Evolutionary conservation across 139 green algal species (phyloP).

Genomic region (Ulvella scutata): DNA sequence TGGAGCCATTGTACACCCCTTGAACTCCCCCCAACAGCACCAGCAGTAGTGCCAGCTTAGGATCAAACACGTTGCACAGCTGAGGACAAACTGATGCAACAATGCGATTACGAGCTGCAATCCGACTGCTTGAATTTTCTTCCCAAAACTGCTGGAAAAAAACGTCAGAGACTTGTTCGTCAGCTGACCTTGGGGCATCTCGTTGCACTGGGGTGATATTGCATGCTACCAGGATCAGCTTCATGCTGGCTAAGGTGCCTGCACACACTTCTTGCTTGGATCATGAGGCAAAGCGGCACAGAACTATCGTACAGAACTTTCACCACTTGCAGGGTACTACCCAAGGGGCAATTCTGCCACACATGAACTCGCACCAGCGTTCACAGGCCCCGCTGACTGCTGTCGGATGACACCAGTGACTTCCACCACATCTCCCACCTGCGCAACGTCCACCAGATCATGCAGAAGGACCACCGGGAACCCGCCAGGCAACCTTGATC

Average conservation of each 20-base stretch:
- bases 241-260: background rate
- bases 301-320: no score
- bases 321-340: slow-evolving; percentile 12
- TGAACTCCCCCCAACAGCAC: slow-evolving; percentile 61
- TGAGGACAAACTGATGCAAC: slow-evolving; percentile 56
- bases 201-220: background rate
- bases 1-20: slow-evolving; percentile 16
- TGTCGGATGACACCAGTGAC: slow-evolving; percentile 52
- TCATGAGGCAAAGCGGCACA: no score
- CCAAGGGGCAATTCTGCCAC: slow-evolving; percentile 45
- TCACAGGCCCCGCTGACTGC: slow-evolving; percentile 31
- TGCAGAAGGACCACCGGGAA: slow-evolving; percentile 53
- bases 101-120: slow-evolving; percentile 50
- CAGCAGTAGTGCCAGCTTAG: slow-evolving; percentile 64
- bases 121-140: slow-evolving; percentile 20
- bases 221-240: background rate
- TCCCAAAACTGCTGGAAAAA: slow-evolving; percentile 41
- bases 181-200: no score
- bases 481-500: slow-evolving; percentile 35
- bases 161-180: background rate
- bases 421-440: slow-evolving; percentile 65
- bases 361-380: slow-evolving; percentile 38
- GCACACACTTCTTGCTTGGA: background rate
- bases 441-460: slow-evolving; percentile 61
- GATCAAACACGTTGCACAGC: slow-evolving; percentile 27